A percentile compares a stretch with the other conserved stretches of the same genome.
Evolutionary conservation across 805 yeast species (phyloP).

Genomic region (Citeromyces matritensis): DNA sequence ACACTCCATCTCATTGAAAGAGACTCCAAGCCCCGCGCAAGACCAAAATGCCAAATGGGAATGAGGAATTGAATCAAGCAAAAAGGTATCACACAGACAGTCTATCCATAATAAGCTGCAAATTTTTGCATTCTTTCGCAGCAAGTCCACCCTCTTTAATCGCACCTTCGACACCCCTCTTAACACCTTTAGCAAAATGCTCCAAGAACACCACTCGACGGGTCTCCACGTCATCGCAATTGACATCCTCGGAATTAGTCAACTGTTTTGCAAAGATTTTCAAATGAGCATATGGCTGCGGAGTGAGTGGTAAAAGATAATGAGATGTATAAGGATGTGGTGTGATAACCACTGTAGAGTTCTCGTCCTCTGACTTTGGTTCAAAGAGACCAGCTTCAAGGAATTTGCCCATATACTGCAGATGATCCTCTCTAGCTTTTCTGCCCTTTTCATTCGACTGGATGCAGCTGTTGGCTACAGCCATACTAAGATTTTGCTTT

Average conservation of each 20-base stretch:
- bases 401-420: slow-evolving; percentile 18
- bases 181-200: slow-evolving; percentile 31
- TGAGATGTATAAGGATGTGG: slow-evolving; percentile 31
- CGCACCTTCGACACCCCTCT: slow-evolving; percentile 30
- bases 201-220: slow-evolving; percentile 38
- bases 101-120: too few relatives aligned
- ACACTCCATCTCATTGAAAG: too few relatives aligned
- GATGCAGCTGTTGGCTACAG: slow-evolving; percentile 11
- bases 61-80: too few relatives aligned
- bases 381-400: slow-evolving; percentile 10
- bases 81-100: too few relatives aligned
- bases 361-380: not conserved
- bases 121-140: slow-evolving; percentile 32
- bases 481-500: slow-evolving; percentile 10
- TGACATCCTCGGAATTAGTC: slow-evolving; percentile 24
- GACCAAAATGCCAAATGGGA: too few relatives aligned
- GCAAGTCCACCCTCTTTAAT: slow-evolving; percentile 62
- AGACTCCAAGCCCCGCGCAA: too few relatives aligned
- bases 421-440: slow-evolving; percentile 24
- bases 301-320: slow-evolving; percentile 37
- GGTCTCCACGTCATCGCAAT: slow-evolving; percentile 48
- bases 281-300: slow-evolving; percentile 52
- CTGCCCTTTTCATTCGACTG: slow-evolving; percentile 14
- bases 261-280: slow-evolving; percentile 35
- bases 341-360: slow-evolving; percentile 7